Conservation (phyloP, 148 eudicot species). For the Chenopodium formosanum region DNA sequence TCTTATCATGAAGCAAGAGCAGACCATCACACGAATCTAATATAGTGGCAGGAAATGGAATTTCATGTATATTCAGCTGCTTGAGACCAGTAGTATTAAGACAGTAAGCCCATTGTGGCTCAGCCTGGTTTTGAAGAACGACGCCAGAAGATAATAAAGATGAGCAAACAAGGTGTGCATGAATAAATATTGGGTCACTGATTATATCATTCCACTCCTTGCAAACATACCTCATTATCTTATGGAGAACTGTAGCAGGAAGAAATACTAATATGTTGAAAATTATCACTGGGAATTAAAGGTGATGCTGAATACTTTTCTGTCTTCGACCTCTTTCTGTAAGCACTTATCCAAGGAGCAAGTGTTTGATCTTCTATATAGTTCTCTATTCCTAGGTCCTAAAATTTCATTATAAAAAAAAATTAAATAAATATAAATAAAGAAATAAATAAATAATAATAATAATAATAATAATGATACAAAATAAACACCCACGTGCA, state of each 20-base stretch:
- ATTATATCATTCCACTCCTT: constrained; percentile 13
- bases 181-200: constrained; percentile 2
- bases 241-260: constrained; percentile 7
- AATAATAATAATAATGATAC: too few species aligned
- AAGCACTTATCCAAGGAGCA: not conserved
- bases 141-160: constrained; percentile 1
- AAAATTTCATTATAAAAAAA: not conserved
- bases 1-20: constrained; percentile 2
- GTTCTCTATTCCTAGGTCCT: not conserved
- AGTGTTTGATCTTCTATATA: constrained; percentile 1
- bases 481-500: too few species aligned
- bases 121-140: not conserved
- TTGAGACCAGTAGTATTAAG: not conserved
- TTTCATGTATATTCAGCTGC: not conserved
- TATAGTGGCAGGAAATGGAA: constrained; percentile 6
- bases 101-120: not conserved
- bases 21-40: constrained; percentile 18
- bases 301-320: not conserved
- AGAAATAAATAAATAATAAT: not conserved
- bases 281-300: constrained; percentile 4
- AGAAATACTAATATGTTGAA: constrained; percentile 13
- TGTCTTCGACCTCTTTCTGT: not conserved
- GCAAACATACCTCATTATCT: constrained; percentile 16
- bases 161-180: not conserved
- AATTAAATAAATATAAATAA: too few species aligned